These are phyloP conservation scores for Plectosphaerella plurivora DNA, from an alignment of 2,329 filamentous ascomycete species.

Conservation along the genomic window DNA sequence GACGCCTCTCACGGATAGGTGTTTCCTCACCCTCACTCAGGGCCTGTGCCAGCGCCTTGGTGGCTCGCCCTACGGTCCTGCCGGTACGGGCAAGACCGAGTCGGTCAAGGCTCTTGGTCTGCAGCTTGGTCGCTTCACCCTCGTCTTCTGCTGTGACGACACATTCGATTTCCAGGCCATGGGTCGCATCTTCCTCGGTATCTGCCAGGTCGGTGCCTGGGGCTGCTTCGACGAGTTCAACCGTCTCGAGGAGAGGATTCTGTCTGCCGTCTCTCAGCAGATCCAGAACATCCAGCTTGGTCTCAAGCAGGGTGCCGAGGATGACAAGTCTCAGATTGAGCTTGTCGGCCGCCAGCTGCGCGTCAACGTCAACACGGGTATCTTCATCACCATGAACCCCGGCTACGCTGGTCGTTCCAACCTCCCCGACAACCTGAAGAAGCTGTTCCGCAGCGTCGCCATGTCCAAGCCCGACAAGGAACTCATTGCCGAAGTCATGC, in stretches of 20 bases:
- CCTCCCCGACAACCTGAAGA: conserved; percentile 97
- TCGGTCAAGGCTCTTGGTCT: conserved; percentile 97
- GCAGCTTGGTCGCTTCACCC: conserved; percentile 92
- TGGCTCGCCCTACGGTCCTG: conserved; percentile 94
- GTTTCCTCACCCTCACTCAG: conserved; percentile 96
- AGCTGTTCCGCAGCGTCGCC: conserved; percentile 96
- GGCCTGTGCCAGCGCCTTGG: conserved; percentile 91
- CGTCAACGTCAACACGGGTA: conserved; percentile 90
- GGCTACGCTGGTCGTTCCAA: conserved; percentile 98
- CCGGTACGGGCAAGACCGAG: conserved; percentile 97
- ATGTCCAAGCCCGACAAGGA: conserved; percentile 99
- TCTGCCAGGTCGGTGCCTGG: conserved; percentile 98
- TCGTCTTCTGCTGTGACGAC: conserved; percentile 99
- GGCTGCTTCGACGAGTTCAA: conserved; percentile 99
- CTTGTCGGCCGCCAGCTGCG: conserved; percentile 84
- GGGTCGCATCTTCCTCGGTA: conserved; percentile 98
- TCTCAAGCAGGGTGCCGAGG: conserved; percentile 76
- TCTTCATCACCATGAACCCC: conserved; percentile 99
- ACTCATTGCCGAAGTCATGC: conserved; percentile 98
- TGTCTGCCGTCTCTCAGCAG: conserved; percentile 97
- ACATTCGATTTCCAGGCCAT: conserved; percentile 99
- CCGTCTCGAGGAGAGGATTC: conserved; percentile 92
- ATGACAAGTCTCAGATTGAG: conserved; percentile 86
- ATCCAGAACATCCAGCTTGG: conserved; percentile 99
- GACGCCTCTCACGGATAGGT: conserved; percentile 94